Evolutionary conservation across 108 stramenopile species (phyloP), one percentile per base, ranked within the genome.

Genomic region (Fistulifera solaris): DNA sequence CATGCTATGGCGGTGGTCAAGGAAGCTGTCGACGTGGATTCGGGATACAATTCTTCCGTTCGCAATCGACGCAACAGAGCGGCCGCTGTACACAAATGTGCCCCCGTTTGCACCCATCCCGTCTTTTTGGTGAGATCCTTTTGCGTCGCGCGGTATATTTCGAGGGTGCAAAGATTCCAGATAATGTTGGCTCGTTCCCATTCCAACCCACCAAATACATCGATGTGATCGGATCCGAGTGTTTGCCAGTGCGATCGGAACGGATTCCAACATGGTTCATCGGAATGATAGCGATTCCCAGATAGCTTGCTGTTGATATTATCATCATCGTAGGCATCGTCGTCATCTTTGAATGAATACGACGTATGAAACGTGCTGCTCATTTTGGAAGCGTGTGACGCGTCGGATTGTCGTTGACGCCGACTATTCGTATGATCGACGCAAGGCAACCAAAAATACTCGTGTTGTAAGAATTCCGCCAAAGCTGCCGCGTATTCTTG

Each of bases 131-230:
- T 46, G 0, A 46, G 18, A 40, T 16, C 16, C 48, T 69, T 70
- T 22, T 54, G 17, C 0, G 62, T 49, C 17, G 69, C 72, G 19
- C 50, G 54, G n/a, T 64, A 52, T 41, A 68, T 59, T 65, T 70
- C 63, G 1, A 70, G 43, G 18, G 58, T 40, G 2, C 62, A 68
- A 16, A 78, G 16, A 45, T 78, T 78, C 77, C 77, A 78, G 43
- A 73, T 19, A 1, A 78, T 18, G 50, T 67, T 63, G 16, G 59
- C 55, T 11, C 68, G 68, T 62, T 78, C 77, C 58, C 56, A 70
- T 16, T 40, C 60, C 45, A 75, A n/a, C 4, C 19, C 16, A 17
- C 44, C 44, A 45, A 45, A 45, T 4, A 45, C 44, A 6, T 45
- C 44, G 31, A 35, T 35, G 31, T 35, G 31, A 35, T 35, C 8